Conservation (phyloP, 75 land plant species). For the Pinus albicaulis region DNA sequence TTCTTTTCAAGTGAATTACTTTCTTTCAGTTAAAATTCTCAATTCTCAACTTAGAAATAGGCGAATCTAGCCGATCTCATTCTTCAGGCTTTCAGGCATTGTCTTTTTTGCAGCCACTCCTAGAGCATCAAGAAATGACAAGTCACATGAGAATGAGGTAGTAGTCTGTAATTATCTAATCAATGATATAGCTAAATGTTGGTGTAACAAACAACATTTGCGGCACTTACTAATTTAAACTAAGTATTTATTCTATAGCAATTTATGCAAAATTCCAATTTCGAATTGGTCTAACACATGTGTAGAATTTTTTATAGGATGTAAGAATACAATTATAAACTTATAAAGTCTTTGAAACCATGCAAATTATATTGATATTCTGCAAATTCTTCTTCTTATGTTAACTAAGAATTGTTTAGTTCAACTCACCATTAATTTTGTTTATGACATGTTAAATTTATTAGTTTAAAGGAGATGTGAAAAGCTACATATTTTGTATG, state of each 20-base stretch:
- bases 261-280: background rate
- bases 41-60: too few relatives aligned
- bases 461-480: background rate
- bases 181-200: background rate
- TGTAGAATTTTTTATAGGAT: background rate
- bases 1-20: too few relatives aligned
- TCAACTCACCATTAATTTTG: background rate
- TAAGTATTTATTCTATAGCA: background rate
- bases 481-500: background rate
- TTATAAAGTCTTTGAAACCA: background rate
- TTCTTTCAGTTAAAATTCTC: background rate
- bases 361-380: background rate
- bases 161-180: background rate
- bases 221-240: background rate
- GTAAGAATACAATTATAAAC: too few relatives aligned
- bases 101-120: conserved; percentile 17
- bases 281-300: background rate
- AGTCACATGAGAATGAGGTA: conserved; percentile 44
- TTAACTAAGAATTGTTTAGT: background rate
- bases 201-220: background rate
- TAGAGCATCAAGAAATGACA: conserved; percentile 38
- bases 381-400: background rate
- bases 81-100: background rate
- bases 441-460: background rate
- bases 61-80: background rate